Percentiles rank a stretch among this genome's conserved stretches.
Evolutionary conservation across 73 alveolate genomes (phyloP).

Genomic region (Chromera velia): DNA sequence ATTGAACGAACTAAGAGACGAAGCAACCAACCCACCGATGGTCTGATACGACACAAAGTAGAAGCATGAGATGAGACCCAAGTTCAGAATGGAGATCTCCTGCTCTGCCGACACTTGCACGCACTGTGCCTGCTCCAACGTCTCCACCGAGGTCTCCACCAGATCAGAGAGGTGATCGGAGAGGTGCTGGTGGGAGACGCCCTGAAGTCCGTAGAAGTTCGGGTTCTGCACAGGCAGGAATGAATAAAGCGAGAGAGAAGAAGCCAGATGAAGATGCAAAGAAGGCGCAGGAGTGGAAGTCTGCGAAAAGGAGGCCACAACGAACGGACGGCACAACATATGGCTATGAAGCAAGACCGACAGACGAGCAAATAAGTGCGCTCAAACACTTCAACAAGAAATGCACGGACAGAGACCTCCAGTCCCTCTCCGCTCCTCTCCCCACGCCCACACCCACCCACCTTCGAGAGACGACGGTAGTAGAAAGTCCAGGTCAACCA

Average conservation of each 20-base stretch:
- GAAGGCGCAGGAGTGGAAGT: too few relatives aligned
- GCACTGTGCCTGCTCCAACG: conserved; percentile 64
- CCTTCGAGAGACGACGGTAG: conserved; percentile 83
- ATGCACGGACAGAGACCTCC: too few relatives aligned
- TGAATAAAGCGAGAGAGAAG: too few relatives aligned
- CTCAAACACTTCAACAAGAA: too few relatives aligned
- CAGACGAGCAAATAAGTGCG: too few relatives aligned
- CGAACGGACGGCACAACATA: too few relatives aligned
- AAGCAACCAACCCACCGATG: conserved; percentile 14
- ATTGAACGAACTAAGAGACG: background rate
- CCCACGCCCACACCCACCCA: too few relatives aligned
- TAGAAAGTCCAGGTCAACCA: conserved; percentile 99
- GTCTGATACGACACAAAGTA: conserved; percentile 65
- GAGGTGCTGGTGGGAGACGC: conserved; percentile 57
- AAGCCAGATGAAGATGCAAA: too few relatives aligned
- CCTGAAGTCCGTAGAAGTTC: conserved; percentile 89
- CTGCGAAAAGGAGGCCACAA: too few relatives aligned
- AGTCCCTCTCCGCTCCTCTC: too few relatives aligned
- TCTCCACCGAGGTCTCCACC: conserved; percentile 80
- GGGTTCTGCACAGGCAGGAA: conserved; percentile 68
- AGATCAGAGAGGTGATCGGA: conserved; percentile 80
- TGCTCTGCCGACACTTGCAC: conserved; percentile 57
- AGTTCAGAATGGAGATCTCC: conserved; percentile 52
- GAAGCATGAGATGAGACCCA: conserved; percentile 71
- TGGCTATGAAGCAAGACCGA: too few relatives aligned